Base-by-base conservation (phyloP, 148 eudicot species). In the Arbutus unedo region DNA sequence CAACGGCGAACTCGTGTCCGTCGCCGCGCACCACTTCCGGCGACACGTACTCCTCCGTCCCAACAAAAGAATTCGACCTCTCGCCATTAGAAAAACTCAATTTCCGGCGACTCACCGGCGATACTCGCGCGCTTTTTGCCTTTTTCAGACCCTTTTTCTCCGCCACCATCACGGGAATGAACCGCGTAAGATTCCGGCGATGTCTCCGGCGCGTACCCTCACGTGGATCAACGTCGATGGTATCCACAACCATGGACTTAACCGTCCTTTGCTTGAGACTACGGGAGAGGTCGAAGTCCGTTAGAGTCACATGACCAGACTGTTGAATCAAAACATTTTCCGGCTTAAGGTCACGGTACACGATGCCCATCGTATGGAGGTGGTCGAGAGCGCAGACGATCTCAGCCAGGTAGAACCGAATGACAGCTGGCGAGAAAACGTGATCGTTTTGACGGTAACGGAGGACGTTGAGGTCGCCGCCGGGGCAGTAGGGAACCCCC, bases 271-370 rank as follows among this genome's bases (percentile, higher is more conserved):
- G 86, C 6, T n/a, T 8, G 45, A 93, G 88, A 16, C 71, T 83
- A 0, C 92, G 84, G 4, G 99, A 96, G 21, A 96, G 89, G 81
- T 96, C 99, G 81, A 96, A 96, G 80, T 96, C 99, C 21, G 97
- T 93, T 78, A 96, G 91, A 0, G 90, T 94, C 44, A 96, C 88
- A 86, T 96, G 99, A 54, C 99, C 99, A 0, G 93, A 88, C 2
- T 56, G 47, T 57, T 93, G 95, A 0, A 96, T 89, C 4, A 96
- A 83, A 0, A 96, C 79, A 62, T 96, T 96, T 47, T 96, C 99
- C 0, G 99, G 98, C 50, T 96, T 96, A 0, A 96, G 84, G 43
- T 96, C 99, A 2, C 99, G 87, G 82, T 94, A 96, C 0, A 82
- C 99, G 53, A 94, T 90, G 47, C 97, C 96, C 78, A 88, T 62